phyloP scores from a whole-genome alignment of 345 rosid genomes.

The Noccaea caerulescens region DNA sequence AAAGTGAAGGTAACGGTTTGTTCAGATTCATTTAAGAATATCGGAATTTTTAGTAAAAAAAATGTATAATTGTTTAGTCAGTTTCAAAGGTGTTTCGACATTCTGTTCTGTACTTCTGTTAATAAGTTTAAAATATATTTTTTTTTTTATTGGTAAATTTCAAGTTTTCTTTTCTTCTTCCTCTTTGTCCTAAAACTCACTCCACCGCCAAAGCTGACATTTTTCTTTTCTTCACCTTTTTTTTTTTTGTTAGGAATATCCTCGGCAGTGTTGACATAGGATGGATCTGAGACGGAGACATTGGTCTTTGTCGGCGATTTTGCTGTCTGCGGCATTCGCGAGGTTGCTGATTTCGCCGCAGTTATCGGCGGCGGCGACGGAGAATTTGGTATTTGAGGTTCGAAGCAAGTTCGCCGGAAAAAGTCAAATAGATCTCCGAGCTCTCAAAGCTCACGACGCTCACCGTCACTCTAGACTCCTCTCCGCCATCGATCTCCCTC shows the following conservation, averaged over 20 bases:
- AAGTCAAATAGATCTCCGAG: conserved; percentile 50
- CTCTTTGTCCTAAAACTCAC: conserved; percentile 39
- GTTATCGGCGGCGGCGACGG: conserved; percentile 34
- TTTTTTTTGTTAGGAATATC: conserved; percentile 18
- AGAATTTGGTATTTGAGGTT: conserved; percentile 63
- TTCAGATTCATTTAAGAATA: conserved; percentile 21
- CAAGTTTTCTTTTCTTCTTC: conserved; percentile 2
- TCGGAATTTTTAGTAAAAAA: not conserved
- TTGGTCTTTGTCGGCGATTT: conserved; percentile 11
- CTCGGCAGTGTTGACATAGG: conserved; percentile 14
- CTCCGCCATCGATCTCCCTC: conserved; percentile 63
- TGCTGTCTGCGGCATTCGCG: conserved; percentile 26
- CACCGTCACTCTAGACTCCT: conserved; percentile 77
- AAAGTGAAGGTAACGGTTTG: conserved; percentile 12
- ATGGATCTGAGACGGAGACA: conserved; percentile 40
- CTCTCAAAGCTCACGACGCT: conserved; percentile 66
- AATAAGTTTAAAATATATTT: not conserved
- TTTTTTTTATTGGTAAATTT: not conserved
- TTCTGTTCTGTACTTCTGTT: not conserved
- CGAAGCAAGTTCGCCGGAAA: conserved; percentile 65
- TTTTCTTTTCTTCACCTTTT: not conserved
- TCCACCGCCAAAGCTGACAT: conserved; percentile 40
- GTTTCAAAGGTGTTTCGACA: conserved; percentile 16
- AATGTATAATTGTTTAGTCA: conserved; percentile 6
- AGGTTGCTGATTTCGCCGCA: conserved; percentile 2